phyloP scores from a whole-genome alignment of 176 grass and related monocot species.

The Aechmea fasciata region DNA sequence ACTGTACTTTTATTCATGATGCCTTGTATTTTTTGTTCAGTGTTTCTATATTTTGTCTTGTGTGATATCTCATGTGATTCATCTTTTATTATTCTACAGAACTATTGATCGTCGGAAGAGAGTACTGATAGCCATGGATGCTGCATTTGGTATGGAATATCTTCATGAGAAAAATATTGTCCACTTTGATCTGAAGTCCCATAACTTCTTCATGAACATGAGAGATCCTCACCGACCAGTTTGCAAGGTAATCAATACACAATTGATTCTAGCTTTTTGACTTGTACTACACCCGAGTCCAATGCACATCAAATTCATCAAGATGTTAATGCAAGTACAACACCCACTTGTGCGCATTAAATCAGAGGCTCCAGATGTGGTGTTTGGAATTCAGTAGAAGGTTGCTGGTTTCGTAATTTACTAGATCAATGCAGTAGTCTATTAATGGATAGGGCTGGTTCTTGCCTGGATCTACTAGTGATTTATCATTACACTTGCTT shows the following conservation, averaged over 20 bases:
- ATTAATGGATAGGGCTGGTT: no score
- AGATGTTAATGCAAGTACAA: no score
- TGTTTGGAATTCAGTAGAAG: no score
- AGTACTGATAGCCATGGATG: constrained; percentile 30
- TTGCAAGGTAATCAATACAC: constrained; percentile 16
- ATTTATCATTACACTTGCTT: no score
- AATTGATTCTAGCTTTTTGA: not conserved
- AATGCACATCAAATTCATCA: no score
- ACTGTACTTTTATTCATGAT: no score
- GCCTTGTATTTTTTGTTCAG: not conserved
- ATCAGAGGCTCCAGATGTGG: no score
- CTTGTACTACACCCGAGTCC: not conserved
- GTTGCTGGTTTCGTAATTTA: no score
- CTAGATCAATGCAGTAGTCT: no score
- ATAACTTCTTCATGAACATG: constrained; percentile 27
- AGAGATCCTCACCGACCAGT: constrained; percentile 25
- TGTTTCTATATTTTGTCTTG: not conserved
- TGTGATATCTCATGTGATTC: not conserved
- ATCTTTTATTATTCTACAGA: constrained; percentile 9
- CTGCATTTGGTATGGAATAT: constrained; percentile 27
- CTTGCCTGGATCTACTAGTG: no score
- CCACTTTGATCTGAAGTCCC: constrained; percentile 26
- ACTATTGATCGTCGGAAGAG: constrained; percentile 27
- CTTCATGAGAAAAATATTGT: constrained; percentile 23
- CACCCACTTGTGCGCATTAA: no score